A percentile compares a stretch with the other conserved stretches of the same genome.
Conservation (phyloP, 768 basidiomycete genomes). For the Lentinula raphanica region DNA sequence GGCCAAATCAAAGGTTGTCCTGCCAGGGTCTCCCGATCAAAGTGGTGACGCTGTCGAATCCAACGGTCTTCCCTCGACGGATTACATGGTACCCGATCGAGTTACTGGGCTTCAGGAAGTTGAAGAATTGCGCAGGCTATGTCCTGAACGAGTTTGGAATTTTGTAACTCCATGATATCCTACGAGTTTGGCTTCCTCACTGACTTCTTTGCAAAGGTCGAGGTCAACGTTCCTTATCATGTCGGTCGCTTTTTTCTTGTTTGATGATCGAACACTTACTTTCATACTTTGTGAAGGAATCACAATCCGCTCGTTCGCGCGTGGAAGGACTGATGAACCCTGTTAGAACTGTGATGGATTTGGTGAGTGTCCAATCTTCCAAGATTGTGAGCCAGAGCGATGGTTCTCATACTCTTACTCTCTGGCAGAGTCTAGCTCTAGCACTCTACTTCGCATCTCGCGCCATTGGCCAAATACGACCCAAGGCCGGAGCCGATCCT, state of each 20-base stretch:
- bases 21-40: too few relatives aligned
- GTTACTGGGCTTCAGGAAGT: slow-evolving; percentile 73
- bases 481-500: slow-evolving; percentile 26
- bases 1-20: slow-evolving; percentile 16
- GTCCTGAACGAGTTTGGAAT: slow-evolving; percentile 82
- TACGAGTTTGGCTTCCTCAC: background rate
- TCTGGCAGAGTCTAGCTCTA: slow-evolving; percentile 74
- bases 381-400: background rate
- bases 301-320: slow-evolving; percentile 42
- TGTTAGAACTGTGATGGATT: slow-evolving; percentile 81
- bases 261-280: background rate
- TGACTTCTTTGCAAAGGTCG: slow-evolving; percentile 45
- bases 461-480: slow-evolving; percentile 59
- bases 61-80: slow-evolving; percentile 9
- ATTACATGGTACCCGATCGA: slow-evolving; percentile 86
- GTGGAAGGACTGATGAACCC: slow-evolving; percentile 78
- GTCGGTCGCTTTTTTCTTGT: slow-evolving; percentile 28
- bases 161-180: slow-evolving; percentile 51
- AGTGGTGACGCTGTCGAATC: background rate
- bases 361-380: slow-evolving; percentile 44
- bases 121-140: slow-evolving; percentile 70
- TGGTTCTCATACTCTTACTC: background rate
- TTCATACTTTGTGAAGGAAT: slow-evolving; percentile 46
- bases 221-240: slow-evolving; percentile 78
- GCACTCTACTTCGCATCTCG: slow-evolving; percentile 92